Base-by-base conservation (phyloP, 2,329 filamentous ascomycete species). In the Pseudogymnoascus sp. region DNA sequence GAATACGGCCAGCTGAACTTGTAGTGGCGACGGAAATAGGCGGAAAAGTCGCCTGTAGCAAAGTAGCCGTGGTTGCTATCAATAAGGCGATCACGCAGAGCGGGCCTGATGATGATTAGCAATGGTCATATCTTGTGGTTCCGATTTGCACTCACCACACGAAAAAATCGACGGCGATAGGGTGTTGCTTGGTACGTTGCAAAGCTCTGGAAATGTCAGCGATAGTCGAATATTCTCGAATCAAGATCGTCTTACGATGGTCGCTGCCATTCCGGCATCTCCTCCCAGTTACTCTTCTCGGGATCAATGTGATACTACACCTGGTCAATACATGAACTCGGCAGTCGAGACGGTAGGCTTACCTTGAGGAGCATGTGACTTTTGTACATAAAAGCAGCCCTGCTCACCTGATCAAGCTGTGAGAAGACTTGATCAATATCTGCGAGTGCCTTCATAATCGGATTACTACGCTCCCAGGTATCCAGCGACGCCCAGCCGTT, bases 351-450 rank as follows among this genome's bases (percentile, higher is more conserved):
- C n/a, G 2, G 12, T 9, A 20, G 28, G 43, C 35, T 35, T 32
- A 65, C 64, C 63, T 66, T 66, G 12, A 66, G 41, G 2, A 66
- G 37, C 14, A 64, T 28, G 16, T 60, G 58, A 35, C 63, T 65
- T 30, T 66, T 66, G 34, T 66, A 65, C 39, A 65, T 32, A 60
- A 61, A 62, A 7, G 65, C 65, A 58, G 65, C 38, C 41, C 63
- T 66, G 4, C 60, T 65, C 16, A 65, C 60, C 2, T 61, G 65
- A 58, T 66, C 65, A 34, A 66, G 32, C 30, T 65, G 41, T 60
- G 61, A 61, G 32, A 65, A 65, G 12, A 66, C 35, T 34, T 62
- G 60, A 57, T 66, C 63, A 3, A 66, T 62, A 6, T 64, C 63
- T 57, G 57, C 47, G 16, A 66, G 47, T 14, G 64, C 64, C n/a